phyloP scores from a whole-genome alignment of 1,284 basidiomycete species.

The Boletus mariae region DNA sequence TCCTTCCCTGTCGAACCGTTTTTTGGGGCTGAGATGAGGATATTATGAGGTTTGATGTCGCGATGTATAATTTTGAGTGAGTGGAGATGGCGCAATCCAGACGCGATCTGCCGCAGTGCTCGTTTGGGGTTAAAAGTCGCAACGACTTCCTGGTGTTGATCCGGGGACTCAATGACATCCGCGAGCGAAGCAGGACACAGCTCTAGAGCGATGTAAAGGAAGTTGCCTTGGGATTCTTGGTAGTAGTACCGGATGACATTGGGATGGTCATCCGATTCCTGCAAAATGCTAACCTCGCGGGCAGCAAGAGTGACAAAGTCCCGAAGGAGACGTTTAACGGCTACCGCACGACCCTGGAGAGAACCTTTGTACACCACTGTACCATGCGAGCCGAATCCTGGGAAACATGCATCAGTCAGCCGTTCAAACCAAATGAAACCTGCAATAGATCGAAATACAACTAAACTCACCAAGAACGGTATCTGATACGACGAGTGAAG shows the following conservation, averaged over 20 bases:
- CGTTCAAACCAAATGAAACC: background rate
- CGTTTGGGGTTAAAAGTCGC: constrained; percentile 81
- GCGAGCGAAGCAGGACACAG: constrained; percentile 93
- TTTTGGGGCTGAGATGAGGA: constrained; percentile 79
- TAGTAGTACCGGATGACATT: constrained; percentile 99
- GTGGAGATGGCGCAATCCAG: constrained; percentile 88
- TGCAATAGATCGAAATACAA: background rate
- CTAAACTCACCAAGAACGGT: constrained; percentile 64
- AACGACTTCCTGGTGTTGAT: constrained; percentile 66
- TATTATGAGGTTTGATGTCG: constrained; percentile 99
- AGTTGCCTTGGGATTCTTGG: constrained; percentile 90
- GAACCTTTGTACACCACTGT: constrained; percentile 94
- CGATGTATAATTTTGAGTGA: constrained; percentile 95
- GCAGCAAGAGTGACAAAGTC: constrained; percentile 95
- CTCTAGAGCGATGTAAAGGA: constrained; percentile 97
- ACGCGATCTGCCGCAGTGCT: constrained; percentile 84
- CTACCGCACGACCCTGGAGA: constrained; percentile 93
- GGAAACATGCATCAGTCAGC: background rate
- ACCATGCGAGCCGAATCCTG: constrained; percentile 94
- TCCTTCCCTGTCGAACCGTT: constrained; percentile 47
- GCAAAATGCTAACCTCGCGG: constrained; percentile 91
- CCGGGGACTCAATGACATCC: constrained; percentile 85
- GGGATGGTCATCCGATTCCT: constrained; percentile 96
- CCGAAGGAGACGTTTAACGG: constrained; percentile 92
- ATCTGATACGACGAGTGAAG: constrained; percentile 70